Evolutionary conservation across 495 filamentous ascomycete species (phyloP), one percentile per base, ranked within the genome.

Genomic region (Talaromyces adpressus): DNA sequence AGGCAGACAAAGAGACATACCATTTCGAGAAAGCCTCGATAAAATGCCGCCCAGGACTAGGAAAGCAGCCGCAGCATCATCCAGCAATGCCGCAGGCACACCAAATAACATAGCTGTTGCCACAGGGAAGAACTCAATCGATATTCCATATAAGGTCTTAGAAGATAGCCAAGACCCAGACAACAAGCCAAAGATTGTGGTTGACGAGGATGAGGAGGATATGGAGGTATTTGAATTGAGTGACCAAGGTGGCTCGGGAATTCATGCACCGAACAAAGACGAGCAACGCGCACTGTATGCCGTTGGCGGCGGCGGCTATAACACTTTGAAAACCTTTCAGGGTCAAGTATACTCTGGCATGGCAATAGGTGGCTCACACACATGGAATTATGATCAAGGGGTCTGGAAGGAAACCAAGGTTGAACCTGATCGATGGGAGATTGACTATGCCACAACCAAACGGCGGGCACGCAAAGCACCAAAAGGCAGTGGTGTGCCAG

Each of bases 401-500:
- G 27, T 63, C 6, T 73, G 73, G 73, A 73, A 72, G 56, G 73
- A 75, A 41, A 73, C 71, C 9, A 75, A 71, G 57, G 66, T 71
- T 29, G 71, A 72, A 57, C 73, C 73, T 2, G 71, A 75, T 61
- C 64, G 70, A n/a, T 75, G 73, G 71, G 63, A 62, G 39, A 70
- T 74, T 30, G 67, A 75, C n/a, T 74, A 72, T 53, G 59, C 63
- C 51, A 70, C 72, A 8, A 72, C 67, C 22, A 77, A 75, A 61
- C 60, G 69, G 58, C 66, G 74, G 1, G 68, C 68, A 3, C 65
- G 68, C 14, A 73, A 65, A 29, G 73, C 72, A 47, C 70, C 72
- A 0, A 62, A 64, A 63, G 73, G 71, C 0, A 73, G 69, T 57
- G 74, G 74, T 63, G 72, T 71, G 9, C 72, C 70, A 25, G 70